phyloP scores from a whole-genome alignment of 108 stramenopile species.

The Craspedostauros australis region DNA sequence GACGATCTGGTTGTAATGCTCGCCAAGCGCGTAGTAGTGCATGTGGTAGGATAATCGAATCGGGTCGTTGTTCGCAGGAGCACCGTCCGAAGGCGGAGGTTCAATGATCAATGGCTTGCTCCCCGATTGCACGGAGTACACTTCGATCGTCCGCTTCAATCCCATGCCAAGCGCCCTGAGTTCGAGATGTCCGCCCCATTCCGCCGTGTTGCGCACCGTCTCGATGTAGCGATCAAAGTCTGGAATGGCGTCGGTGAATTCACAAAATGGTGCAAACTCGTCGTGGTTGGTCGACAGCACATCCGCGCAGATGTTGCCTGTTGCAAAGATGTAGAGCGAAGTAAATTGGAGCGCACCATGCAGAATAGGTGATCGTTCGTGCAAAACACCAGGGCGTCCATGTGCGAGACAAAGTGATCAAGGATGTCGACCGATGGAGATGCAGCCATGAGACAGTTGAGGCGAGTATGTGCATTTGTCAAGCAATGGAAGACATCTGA shows the following conservation, averaged over 20 bases:
- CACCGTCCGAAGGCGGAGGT: too few relatives aligned
- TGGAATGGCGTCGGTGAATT: slow-evolving; percentile 49
- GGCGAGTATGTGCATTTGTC: too few relatives aligned
- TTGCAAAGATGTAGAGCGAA: not conserved
- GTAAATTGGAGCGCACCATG: not conserved
- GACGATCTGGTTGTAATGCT: slow-evolving; percentile 95
- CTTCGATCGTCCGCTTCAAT: slow-evolving; percentile 78
- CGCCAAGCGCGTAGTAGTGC: slow-evolving; percentile 95
- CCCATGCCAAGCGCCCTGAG: slow-evolving; percentile 76
- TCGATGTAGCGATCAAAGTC: slow-evolving; percentile 80
- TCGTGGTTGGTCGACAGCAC: slow-evolving; percentile 43
- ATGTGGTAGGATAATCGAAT: slow-evolving; percentile 88
- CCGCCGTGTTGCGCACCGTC: slow-evolving; percentile 69
- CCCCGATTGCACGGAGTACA: slow-evolving; percentile 59
- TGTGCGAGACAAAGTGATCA: not conserved
- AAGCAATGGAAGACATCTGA: too few relatives aligned
- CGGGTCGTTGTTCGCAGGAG: slow-evolving; percentile 29
- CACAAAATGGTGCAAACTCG: slow-evolving; percentile 90
- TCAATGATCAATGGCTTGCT: slow-evolving; percentile 35
- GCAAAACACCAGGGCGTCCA: not conserved
- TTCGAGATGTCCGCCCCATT: slow-evolving; percentile 98
- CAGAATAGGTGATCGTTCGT: not conserved
- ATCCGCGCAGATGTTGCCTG: slow-evolving; percentile 60
- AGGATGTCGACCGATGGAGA: too few relatives aligned
- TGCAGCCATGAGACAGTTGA: too few relatives aligned